These are phyloP conservation scores for Agrostemma githago DNA, from an alignment of 148 eudicot species.

Conservation along the genomic window DNA sequence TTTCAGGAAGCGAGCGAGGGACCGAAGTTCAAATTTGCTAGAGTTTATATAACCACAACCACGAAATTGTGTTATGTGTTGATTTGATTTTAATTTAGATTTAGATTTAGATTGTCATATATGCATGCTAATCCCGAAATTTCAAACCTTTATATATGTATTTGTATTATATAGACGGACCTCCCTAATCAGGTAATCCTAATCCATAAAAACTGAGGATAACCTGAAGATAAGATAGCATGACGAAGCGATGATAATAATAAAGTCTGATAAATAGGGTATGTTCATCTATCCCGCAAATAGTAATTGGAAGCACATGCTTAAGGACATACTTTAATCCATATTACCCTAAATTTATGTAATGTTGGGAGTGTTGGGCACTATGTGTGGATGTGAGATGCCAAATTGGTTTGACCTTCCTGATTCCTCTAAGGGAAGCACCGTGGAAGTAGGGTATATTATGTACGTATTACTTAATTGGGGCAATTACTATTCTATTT, in stretches of 20 bases:
- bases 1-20: no score
- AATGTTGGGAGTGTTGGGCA: conserved; percentile 1
- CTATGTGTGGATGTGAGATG: neutral
- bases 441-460: conserved; percentile 3
- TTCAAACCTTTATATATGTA: no score
- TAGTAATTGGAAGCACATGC: neutral
- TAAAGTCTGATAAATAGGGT: conserved; percentile 3
- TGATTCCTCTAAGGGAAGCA: conserved; percentile 15
- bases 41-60: no score
- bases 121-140: no score
- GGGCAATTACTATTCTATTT: neutral
- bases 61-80: no score
- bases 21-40: no score
- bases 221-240: neutral
- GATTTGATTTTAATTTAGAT: no score
- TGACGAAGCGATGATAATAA: neutral
- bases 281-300: neutral
- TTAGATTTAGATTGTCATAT: no score
- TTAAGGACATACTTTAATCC: no score
- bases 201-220: neutral
- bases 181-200: conserved; percentile 12
- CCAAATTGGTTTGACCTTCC: neutral
- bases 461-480: conserved; percentile 6
- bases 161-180: neutral
- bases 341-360: neutral